A percentile compares a stretch with the other conserved stretches of the same genome.
phyloP scores from a whole-genome alignment of 208 protist species.

The Novymonas esmeraldas region DNA sequence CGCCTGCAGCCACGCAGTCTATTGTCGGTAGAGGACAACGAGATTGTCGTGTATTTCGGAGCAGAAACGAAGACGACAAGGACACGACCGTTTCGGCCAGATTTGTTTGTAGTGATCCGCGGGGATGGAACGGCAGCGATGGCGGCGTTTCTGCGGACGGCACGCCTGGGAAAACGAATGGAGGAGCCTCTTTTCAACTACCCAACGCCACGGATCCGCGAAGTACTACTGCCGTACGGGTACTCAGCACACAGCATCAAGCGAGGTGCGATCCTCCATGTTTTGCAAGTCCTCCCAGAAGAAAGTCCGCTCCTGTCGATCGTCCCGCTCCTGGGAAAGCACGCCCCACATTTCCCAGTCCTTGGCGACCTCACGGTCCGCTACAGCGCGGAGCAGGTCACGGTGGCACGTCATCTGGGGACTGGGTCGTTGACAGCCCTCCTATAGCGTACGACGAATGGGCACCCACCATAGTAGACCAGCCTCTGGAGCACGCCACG shows the following conservation, averaged over 20 bases:
- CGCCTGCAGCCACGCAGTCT: neutral
- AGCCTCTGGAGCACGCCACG: neutral
- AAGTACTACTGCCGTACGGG: conserved; percentile 9
- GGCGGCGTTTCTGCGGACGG: neutral
- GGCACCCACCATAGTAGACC: conserved; percentile 9
- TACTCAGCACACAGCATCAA: conserved; percentile 33
- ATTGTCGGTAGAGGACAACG: neutral
- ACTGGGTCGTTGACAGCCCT: conserved; percentile 20
- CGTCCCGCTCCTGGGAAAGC: conserved; percentile 27
- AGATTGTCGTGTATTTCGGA: conserved; percentile 21
- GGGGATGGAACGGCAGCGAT: conserved; percentile 1
- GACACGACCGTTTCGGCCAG: conserved; percentile 9
- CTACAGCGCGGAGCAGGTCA: conserved; percentile 12
- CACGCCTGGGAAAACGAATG: neutral
- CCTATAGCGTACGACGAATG: conserved; percentile 12
- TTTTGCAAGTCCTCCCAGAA: conserved; percentile 1
- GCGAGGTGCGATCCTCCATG: conserved; percentile 15
- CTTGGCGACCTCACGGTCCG: conserved; percentile 20
- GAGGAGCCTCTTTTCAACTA: conserved; percentile 10
- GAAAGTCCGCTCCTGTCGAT: neutral
- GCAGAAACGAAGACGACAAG: conserved; percentile 17
- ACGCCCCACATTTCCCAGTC: neutral
- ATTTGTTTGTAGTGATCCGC: conserved; percentile 11
- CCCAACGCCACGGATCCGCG: conserved; percentile 9
- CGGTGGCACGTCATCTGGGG: conserved; percentile 19